These are phyloP conservation scores for Tarenaya hassleriana DNA, from an alignment of 345 rosid species.

Conservation along the genomic window DNA sequence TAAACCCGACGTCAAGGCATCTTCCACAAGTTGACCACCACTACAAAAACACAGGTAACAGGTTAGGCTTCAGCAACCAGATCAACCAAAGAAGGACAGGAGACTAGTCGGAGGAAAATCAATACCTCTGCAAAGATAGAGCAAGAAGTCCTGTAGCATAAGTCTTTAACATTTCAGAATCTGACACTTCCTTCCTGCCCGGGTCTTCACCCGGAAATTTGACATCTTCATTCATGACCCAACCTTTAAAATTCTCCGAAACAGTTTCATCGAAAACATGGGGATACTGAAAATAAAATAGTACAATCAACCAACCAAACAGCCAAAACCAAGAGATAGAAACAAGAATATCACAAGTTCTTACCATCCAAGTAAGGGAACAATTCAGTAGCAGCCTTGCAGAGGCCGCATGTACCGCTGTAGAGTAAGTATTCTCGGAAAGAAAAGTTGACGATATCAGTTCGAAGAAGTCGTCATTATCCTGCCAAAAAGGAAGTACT, in stretches of 20 bases:
- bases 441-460: slow-evolving; percentile 80
- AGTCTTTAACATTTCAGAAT: slow-evolving; percentile 77
- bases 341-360: slow-evolving; percentile 2
- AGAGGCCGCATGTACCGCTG: slow-evolving; percentile 75
- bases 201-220: slow-evolving; percentile 53
- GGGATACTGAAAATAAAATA: slow-evolving; percentile 52
- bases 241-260: slow-evolving; percentile 63
- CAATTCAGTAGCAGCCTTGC: slow-evolving; percentile 76
- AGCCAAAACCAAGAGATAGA: slow-evolving; percentile 9
- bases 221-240: slow-evolving; percentile 78
- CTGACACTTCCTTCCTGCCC: slow-evolving; percentile 57
- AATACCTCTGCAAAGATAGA: slow-evolving; percentile 70
- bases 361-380: slow-evolving; percentile 74
- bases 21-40: slow-evolving; percentile 88
- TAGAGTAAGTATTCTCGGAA: slow-evolving; percentile 66
- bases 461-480: slow-evolving; percentile 94
- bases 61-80: not conserved
- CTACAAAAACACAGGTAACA: slow-evolving; percentile 41
- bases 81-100: not conserved
- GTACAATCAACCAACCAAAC: slow-evolving; percentile 13
- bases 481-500: slow-evolving; percentile 43
- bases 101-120: not conserved
- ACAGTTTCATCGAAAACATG: slow-evolving; percentile 84
- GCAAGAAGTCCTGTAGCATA: slow-evolving; percentile 94
- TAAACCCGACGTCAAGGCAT: slow-evolving; percentile 88